phyloP scores from a whole-genome alignment of 345 rosid genomes.

The Hypericum androsaemum region DNA sequence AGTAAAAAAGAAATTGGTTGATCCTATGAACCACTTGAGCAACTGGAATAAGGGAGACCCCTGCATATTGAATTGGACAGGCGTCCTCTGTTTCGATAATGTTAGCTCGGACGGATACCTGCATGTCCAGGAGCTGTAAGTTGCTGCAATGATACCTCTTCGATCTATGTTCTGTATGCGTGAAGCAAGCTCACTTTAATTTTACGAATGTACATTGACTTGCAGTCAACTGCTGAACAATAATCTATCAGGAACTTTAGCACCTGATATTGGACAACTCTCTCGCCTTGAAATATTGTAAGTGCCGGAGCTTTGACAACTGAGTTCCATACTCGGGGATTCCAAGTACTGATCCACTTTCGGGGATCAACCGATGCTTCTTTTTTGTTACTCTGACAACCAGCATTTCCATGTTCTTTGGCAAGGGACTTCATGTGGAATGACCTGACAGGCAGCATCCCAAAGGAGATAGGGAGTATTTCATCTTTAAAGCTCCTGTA shows the following conservation, averaged over 20 bases:
- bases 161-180: no score
- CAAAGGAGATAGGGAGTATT: slow-evolving; percentile 80
- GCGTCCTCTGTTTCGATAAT: slow-evolving; percentile 42
- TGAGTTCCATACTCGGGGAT: neutral
- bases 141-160: slow-evolving; percentile 11
- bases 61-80: slow-evolving; percentile 73
- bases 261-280: slow-evolving; percentile 60
- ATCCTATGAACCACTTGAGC: slow-evolving; percentile 43
- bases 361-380: slow-evolving; percentile 1
- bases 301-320: slow-evolving; percentile 21
- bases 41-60: slow-evolving; percentile 79
- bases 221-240: slow-evolving; percentile 55
- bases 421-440: slow-evolving; percentile 95
- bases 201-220: neutral
- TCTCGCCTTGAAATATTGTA: slow-evolving; percentile 57
- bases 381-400: slow-evolving; percentile 13
- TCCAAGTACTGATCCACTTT: neutral
- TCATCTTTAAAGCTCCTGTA: slow-evolving; percentile 64
- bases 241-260: slow-evolving; percentile 79
- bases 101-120: slow-evolving; percentile 42
- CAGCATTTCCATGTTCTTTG: slow-evolving; percentile 9
- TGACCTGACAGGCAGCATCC: slow-evolving; percentile 58
- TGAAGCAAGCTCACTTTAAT: no score
- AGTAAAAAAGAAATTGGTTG: slow-evolving; percentile 37
- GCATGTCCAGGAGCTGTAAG: slow-evolving; percentile 70